A percentile compares a stretch with the other conserved stretches of the same genome.
phyloP scores from a whole-genome alignment of 768 basidiomycete species.

The Mrakia hoshinonis region DNA sequence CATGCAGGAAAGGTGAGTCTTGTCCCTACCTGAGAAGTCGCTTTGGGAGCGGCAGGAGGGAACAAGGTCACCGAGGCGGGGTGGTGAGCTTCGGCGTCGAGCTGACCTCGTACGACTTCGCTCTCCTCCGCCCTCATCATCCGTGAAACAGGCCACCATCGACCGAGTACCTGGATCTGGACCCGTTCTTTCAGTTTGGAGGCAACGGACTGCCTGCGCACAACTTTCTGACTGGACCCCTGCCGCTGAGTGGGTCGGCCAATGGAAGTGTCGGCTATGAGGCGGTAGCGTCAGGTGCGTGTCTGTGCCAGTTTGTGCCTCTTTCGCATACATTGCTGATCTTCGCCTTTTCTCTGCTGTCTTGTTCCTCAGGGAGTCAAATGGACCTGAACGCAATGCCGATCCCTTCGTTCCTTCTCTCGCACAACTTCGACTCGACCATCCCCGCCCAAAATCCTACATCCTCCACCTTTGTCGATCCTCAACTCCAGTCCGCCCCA shows the following conservation, averaged over 20 bases:
- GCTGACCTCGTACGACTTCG: constrained; percentile 13
- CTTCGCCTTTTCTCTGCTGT: background rate
- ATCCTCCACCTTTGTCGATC: background rate
- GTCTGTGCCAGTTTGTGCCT: too few species aligned
- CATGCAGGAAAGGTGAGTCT: background rate
- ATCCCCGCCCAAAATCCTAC: background rate
- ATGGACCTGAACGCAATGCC: background rate
- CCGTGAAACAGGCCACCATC: background rate
- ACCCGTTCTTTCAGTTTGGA: constrained; percentile 6
- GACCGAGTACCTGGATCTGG: constrained; percentile 2
- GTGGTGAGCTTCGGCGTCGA: background rate
- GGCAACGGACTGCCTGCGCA: too few species aligned
- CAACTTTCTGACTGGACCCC: background rate
- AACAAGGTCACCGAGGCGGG: background rate
- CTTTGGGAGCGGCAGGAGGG: background rate
- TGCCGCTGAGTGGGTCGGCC: background rate
- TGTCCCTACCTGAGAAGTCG: background rate
- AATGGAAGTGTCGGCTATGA: too few species aligned
- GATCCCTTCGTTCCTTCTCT: constrained; percentile 19
- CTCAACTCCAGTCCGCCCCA: background rate
- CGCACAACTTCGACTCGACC: constrained; percentile 6
- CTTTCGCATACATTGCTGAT: too few species aligned
- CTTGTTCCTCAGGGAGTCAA: background rate
- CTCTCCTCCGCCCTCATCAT: background rate
- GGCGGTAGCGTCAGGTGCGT: too few species aligned